A percentile compares a stretch with the other conserved stretches of the same genome.
phyloP scores from a whole-genome alignment of 176 grass and related monocot genomes.

The Oryza rufipogon region DNA sequence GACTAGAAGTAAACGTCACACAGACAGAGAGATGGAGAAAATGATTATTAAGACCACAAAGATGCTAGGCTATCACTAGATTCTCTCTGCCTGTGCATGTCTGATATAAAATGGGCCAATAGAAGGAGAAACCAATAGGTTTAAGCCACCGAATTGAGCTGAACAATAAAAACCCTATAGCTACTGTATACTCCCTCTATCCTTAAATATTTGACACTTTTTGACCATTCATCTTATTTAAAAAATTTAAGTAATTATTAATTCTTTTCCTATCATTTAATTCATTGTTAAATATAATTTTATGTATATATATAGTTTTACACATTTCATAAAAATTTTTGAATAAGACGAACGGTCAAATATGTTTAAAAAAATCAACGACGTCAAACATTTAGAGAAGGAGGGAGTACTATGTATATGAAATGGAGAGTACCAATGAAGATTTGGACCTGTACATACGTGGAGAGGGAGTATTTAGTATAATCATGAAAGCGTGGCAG shows the following conservation, averaged over 20 bases:
- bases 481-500: constrained; percentile 35
- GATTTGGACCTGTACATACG: neutral
- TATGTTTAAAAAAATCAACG: too few relatives aligned
- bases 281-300: too few relatives aligned
- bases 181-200: too few relatives aligned
- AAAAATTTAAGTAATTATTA: too few relatives aligned
- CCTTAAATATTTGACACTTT: too few relatives aligned
- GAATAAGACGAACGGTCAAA: too few relatives aligned
- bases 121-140: constrained; percentile 22
- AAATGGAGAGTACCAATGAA: neutral
- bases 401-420: too few relatives aligned
- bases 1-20: constrained; percentile 5
- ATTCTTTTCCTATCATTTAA: too few relatives aligned
- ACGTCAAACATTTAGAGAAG: too few relatives aligned
- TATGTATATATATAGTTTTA: too few relatives aligned
- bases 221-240: too few relatives aligned
- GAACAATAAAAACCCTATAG: neutral
- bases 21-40: neutral
- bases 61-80: neutral
- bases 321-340: too few relatives aligned
- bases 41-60: constrained; percentile 1
- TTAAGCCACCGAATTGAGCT: neutral
- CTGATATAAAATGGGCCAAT: neutral
- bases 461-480: neutral
- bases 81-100: constrained; percentile 10